Evolutionary conservation across 345 rosid species (phyloP).

Genomic region (Luvunga scandens): DNA sequence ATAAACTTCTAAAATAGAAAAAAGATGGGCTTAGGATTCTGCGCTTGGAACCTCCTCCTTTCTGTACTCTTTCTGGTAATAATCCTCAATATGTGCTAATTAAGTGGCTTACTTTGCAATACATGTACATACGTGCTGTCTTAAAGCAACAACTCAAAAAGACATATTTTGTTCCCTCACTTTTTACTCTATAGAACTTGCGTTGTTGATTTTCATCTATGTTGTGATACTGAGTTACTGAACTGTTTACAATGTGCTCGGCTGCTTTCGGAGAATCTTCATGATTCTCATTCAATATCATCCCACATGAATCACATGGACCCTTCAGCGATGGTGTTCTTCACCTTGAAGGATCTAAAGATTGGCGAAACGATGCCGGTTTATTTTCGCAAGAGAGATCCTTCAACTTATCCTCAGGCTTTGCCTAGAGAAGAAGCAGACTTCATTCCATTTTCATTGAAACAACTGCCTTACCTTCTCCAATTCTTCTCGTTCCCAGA

Average conservation of each 20-base stretch:
- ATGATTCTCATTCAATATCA: background rate
- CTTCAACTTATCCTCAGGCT: background rate
- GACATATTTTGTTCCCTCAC: too few relatives aligned
- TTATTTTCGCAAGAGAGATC: background rate
- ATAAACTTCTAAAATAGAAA: background rate
- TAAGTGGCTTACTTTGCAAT: background rate
- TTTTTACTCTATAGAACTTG: too few relatives aligned
- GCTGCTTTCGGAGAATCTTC: background rate
- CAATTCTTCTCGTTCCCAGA: constrained; percentile 19
- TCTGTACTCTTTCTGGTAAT: background rate
- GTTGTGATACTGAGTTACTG: background rate
- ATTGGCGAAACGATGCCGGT: background rate
- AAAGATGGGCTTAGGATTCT: background rate
- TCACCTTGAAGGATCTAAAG: background rate
- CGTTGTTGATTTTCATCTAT: too few relatives aligned
- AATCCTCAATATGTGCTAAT: background rate
- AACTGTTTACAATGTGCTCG: background rate
- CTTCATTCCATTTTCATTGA: constrained; percentile 23
- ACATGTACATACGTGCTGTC: background rate
- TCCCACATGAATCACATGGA: background rate
- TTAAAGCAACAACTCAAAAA: too few relatives aligned
- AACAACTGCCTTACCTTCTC: constrained; percentile 8
- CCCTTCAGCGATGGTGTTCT: background rate
- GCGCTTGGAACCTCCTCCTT: background rate
- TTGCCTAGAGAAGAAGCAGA: constrained; percentile 20